Evolutionary conservation across 208 protist species (phyloP), one percentile per base, ranked within the genome.

Genomic region (Leishmania martiniquensis): DNA sequence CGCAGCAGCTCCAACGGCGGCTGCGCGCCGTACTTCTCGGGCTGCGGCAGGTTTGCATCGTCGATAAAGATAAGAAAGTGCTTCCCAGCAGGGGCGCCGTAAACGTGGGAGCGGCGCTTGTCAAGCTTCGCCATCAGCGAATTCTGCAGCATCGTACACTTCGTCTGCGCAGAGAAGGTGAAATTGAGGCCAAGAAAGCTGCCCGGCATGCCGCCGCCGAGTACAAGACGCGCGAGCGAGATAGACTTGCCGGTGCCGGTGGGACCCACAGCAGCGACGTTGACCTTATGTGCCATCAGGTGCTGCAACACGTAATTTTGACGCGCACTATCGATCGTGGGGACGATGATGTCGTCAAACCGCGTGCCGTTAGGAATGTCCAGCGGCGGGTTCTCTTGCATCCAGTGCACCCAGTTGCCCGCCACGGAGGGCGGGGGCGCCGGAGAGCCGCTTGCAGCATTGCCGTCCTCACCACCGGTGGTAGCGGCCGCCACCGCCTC

Each of bases 181-280:
- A 98, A 96, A 72, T 81, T 94, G 29, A 98, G 83, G 25, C 91
- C 93, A 29, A 96, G 84, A 49, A 98, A 95, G 69, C 73, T 92
- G 72, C 85, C 78, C 13, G 94, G 89, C 81, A 98, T 84, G n/a
- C 85, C 93, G 15, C 85, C 86, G 34, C 90, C 86, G 34, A 98
- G 84, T 51, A 98, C 83, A 42, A 98, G 75, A 47, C 90, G 87
- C n/a, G 90, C 77, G 4, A 98, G 89, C n/a, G 86, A 90, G 12
- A 97, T 87, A 22, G 96, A 97, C 88, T 99, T 99, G 71, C 98
- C 98, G 6, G 96, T 98, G 63, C 96, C 97, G n/a, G 97, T 98
- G 9, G 95, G 93, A 12, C 98, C 98, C 15, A 97, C 92, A 47
- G 92, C 78, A 39, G 96, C 90, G 3, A 98, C 92, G 84, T 98